Evolutionary conservation across 2,329 filamentous ascomycete genomes (phyloP).

Genomic region (Phialophora macrospora): DNA sequence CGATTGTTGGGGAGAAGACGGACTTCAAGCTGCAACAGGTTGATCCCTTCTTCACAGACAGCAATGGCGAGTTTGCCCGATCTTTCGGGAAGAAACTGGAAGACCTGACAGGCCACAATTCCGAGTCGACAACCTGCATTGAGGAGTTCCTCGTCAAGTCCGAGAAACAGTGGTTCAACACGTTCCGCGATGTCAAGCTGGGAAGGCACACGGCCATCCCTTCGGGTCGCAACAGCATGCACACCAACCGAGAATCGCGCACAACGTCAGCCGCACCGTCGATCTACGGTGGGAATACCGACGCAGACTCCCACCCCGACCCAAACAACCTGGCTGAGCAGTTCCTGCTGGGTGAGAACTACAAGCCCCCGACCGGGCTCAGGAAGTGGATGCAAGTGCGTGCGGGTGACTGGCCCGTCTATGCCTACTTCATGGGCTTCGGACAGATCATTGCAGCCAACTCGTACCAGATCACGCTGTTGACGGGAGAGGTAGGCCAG

Average conservation of each 20-base stretch:
- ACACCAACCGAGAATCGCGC: conserved; percentile 43
- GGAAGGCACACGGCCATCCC: conserved; percentile 53
- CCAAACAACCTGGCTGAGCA: conserved; percentile 51
- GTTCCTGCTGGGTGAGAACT: conserved; percentile 62
- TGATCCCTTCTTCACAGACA: conserved; percentile 70
- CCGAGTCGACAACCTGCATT: conserved; percentile 64
- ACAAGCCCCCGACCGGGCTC: conserved; percentile 61
- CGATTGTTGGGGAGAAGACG: conserved; percentile 64
- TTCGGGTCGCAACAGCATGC: conserved; percentile 45
- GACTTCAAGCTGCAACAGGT: conserved; percentile 69
- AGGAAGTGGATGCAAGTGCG: conserved; percentile 61
- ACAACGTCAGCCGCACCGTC: conserved; percentile 44
- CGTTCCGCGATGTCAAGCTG: conserved; percentile 63
- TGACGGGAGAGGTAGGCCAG: conserved; percentile 66
- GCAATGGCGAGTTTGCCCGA: conserved; percentile 64
- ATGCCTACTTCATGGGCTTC: conserved; percentile 65
- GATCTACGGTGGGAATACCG: conserved; percentile 49
- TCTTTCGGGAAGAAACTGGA: conserved; percentile 64
- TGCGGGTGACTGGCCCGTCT: conserved; percentile 68
- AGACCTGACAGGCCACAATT: conserved; percentile 61
- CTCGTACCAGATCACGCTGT: conserved; percentile 70
- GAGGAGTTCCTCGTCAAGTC: conserved; percentile 68
- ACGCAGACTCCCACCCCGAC: conserved; percentile 38
- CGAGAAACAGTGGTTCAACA: conserved; percentile 70
- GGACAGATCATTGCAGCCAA: conserved; percentile 69